Base-by-base conservation (phyloP, 202 grass and related monocot genomes). In the Hordeum pubiflorum region DNA sequence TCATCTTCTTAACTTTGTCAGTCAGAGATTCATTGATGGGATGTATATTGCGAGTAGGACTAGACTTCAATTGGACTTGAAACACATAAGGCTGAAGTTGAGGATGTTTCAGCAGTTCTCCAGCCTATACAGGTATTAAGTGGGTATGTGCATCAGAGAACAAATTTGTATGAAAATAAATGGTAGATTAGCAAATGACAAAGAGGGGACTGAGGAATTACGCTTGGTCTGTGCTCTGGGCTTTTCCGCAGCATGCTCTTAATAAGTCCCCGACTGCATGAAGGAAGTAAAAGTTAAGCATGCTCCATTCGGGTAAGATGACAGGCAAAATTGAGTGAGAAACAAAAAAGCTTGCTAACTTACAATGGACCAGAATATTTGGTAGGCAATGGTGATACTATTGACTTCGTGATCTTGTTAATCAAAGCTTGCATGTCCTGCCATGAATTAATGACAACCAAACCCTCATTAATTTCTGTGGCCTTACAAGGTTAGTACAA, bases 371-470 rank as follows among this genome's bases (percentile, higher is more conserved):
- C 88, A 84, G 92, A 89, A 75, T 94, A 97, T 80, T 75, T 84
- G 20, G 85, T 94, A 13, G 94, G 94, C 57, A 97, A 74, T 76
- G 95, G 95, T 72, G 95, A 91, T 55, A 97, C 92, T 81, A 97
- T 97, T 5, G 95, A 97, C 63, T 94, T 97, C 6, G 91, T 97
- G 63, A 97, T 97, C 86, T 97, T 97, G 79, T 86, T 97, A 87
- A 97, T 97, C 67, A 97, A 76, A 74, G 89, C 86, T 87, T 97
- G 94, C 94, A 97, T 97, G 84, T 97, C 95, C 95, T 97, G 83
- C 46, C 71, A 63, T 60, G 50, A 77, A 77, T 63, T 48, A 24
- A 77, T 69, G 40, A 74, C 50, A 80, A 71, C 32, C 20, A 26
- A 15, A 39, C 15, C 15, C 3, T 55, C 23, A 6, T 33, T 85